These are phyloP conservation scores for Phanerodontia chrysosporium DNA, from an alignment of 768 basidiomycete species.

Conservation along the genomic window DNA sequence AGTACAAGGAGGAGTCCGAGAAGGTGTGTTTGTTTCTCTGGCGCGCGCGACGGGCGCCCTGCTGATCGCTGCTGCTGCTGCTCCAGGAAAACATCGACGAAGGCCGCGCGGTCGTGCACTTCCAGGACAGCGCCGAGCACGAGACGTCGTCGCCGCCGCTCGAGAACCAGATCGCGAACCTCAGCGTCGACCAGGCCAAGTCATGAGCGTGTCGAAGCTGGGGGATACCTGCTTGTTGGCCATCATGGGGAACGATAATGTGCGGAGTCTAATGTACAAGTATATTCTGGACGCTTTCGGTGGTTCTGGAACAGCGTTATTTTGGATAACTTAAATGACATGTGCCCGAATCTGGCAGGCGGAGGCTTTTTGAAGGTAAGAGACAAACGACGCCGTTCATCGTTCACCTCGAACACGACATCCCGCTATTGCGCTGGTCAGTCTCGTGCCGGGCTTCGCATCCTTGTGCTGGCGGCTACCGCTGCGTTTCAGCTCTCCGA, in stretches of 20 bases:
- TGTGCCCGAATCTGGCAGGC: background rate
- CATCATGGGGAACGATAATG: background rate
- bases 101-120: constrained; percentile 13
- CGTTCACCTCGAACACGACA: too few species aligned
- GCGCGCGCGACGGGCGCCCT: too few species aligned
- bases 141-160: background rate
- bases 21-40: too few species aligned
- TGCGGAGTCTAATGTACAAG: background rate
- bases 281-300: background rate
- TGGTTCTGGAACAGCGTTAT: background rate
- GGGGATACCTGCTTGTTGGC: background rate
- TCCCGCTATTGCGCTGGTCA: too few species aligned
- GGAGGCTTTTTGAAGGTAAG: too few species aligned
- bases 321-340: background rate
- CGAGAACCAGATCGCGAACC: background rate
- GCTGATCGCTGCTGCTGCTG: background rate
- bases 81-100: constrained; percentile 23
- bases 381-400: too few species aligned
- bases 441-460: too few species aligned
- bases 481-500: too few species aligned
- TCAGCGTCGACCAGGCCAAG: constrained; percentile 1
- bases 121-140: background rate
- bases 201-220: background rate
- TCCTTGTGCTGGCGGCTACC: too few species aligned
- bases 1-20: constrained; percentile 81